Conservation (phyloP, 2,329 filamentous ascomycete species). For the Nigrospora oryzae region DNA sequence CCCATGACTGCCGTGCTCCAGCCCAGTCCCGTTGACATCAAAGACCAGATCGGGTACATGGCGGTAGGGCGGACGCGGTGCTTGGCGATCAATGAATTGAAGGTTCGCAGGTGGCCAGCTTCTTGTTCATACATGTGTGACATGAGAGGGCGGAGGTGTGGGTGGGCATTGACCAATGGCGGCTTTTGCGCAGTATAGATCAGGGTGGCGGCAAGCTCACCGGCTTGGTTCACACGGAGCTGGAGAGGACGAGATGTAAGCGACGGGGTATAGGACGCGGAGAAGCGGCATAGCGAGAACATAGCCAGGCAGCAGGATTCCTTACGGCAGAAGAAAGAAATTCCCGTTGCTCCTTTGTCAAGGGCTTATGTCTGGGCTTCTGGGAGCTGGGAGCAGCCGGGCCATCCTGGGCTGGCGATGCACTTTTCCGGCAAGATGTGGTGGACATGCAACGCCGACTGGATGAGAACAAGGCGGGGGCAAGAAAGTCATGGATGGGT, state of each 20-base stretch:
- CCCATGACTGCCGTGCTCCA: slow-evolving; percentile 88
- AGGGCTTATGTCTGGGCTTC: slow-evolving; percentile 41
- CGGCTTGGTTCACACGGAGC: slow-evolving; percentile 94
- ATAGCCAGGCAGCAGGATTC: slow-evolving; percentile 2
- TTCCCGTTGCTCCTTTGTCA: slow-evolving; percentile 62
- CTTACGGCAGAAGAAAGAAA: slow-evolving; percentile 68
- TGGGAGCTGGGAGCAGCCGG: slow-evolving; percentile 15
- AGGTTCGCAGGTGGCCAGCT: slow-evolving; percentile 75
- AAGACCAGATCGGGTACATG: slow-evolving; percentile 84
- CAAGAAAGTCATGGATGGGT: slow-evolving; percentile 27
- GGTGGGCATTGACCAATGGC: slow-evolving; percentile 68
- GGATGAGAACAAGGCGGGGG: slow-evolving; percentile 21
- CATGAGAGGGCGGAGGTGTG: slow-evolving; percentile 85
- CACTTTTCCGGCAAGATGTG: slow-evolving; percentile 10
- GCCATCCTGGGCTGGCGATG: slow-evolving; percentile 12
- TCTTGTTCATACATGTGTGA: slow-evolving; percentile 98
- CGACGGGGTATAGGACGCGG: not conserved
- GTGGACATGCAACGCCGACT: slow-evolving; percentile 14
- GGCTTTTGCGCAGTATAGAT: slow-evolving; percentile 91
- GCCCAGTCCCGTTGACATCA: slow-evolving; percentile 71
- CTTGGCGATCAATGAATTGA: slow-evolving; percentile 73
- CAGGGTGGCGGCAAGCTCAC: slow-evolving; percentile 89
- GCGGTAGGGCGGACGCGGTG: slow-evolving; percentile 89
- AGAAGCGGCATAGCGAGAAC: not conserved
- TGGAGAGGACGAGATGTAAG: slow-evolving; percentile 15